These are phyloP conservation scores for Sugiyamaella floridensis DNA, from an alignment of 805 yeast species.

Conservation along the genomic window DNA sequence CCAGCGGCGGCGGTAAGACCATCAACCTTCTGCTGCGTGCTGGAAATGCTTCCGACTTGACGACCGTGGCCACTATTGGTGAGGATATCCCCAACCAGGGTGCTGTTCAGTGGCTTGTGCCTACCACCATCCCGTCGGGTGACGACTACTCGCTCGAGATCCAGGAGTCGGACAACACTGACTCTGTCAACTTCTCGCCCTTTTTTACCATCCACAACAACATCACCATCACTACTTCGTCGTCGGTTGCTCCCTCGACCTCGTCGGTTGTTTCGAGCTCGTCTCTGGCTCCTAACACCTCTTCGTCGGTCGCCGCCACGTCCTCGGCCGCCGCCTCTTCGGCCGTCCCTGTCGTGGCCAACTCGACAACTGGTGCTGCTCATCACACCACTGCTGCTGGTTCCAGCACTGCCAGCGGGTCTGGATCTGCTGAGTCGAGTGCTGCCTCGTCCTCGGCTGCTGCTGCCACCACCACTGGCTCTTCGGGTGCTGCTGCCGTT, in stretches of 20 bases:
- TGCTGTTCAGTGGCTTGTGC: constrained; percentile 33
- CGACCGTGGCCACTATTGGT: constrained; percentile 30
- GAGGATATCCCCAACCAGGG: constrained; percentile 31
- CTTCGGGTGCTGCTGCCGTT: constrained; percentile 7
- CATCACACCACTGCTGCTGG: background rate
- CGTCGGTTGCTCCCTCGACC: constrained; percentile 6
- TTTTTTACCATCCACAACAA: constrained; percentile 25
- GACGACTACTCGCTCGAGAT: constrained; percentile 31
- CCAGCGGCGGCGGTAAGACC: constrained; percentile 27
- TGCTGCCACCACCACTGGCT: constrained; percentile 6
- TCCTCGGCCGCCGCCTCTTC: constrained; percentile 2
- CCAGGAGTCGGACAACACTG: constrained; percentile 23
- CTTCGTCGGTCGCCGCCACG: background rate
- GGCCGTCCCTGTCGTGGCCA: constrained; percentile 3
- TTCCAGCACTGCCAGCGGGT: background rate
- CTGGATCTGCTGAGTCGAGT: constrained; percentile 1
- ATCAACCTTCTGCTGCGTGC: constrained; percentile 28
- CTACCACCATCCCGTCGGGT: constrained; percentile 26
- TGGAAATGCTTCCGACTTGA: constrained; percentile 30
- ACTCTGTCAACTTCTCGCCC: constrained; percentile 32
- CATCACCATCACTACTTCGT: constrained; percentile 10
- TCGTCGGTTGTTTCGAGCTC: constrained; percentile 13
- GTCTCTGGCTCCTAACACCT: constrained; percentile 13
- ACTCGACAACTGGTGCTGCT: background rate
- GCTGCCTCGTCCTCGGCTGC: constrained; percentile 8